Evolutionary conservation across 192 early-diverging fungal genomes (phyloP), one percentile per base, ranked within the genome.

Genomic region (Coemansia sp.): DNA sequence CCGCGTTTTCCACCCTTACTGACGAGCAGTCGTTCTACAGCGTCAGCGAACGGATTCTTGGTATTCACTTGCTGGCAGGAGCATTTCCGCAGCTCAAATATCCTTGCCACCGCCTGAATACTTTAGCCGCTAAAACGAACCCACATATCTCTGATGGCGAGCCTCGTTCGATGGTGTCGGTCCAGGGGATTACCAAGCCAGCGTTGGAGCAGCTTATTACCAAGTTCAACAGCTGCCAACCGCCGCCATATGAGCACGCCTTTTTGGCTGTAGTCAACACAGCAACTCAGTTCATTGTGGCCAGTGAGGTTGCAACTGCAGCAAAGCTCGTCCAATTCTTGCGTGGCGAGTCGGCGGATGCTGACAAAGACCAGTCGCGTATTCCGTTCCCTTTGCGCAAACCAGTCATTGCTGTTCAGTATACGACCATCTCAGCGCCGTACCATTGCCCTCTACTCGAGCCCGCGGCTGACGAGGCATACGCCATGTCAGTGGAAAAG

Each of bases 391-490:
- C 86, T 34, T 87, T 93, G 75, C 89, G 94, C 63, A 94, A 92
- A 57, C 85, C 94, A 63, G 87, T 89, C 70, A 90, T 96, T 50
- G 84, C 85, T 7, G 87, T 88, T 17, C 87, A 91, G 51, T 97
- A 93, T 81, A 83, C 96, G 65, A 89, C 91, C 21, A 93, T 96
- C 54, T 88, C 93, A 29, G 93, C 88, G 51, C 95, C 96, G 21
- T 98, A 96, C 88, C 81, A 83, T 33, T 70, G 72, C 48, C 16
- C 16, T 9, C 44, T 77, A 2, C 69, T 71, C 2, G 34, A 66
- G 17, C 10, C 35, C 1, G 17, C 48, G 6, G 45, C 69, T 11
- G 59, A 57, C 0, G 50, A 59, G 37, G 67, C 70, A 6, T 31
- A 24, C 4, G 44, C 24, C 8, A 39, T 72, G 6, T 69, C 63